Conservation (phyloP, 1,284 basidiomycete species). For the Kalmanozyma brasiliensis region DNA sequence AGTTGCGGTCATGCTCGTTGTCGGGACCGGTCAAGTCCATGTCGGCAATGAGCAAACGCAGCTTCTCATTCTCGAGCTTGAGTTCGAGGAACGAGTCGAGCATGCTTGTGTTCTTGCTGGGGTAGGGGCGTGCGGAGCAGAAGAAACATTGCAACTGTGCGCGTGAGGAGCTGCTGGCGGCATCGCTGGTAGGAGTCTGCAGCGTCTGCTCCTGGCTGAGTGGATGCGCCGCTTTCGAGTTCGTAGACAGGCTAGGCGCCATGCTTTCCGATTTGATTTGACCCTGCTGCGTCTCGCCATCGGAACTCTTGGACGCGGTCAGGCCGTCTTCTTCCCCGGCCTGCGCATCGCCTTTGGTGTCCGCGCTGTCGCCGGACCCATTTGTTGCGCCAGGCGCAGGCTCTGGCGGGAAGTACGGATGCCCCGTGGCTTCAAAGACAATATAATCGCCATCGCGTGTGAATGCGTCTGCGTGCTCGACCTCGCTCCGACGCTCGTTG, state of each 20-base stretch:
- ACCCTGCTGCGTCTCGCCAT: slow-evolving; percentile 18
- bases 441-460: slow-evolving; percentile 53
- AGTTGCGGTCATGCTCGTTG: slow-evolving; percentile 27
- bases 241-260: slow-evolving; percentile 18
- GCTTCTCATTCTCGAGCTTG: slow-evolving; percentile 63
- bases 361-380: slow-evolving; percentile 9
- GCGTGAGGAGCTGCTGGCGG: slow-evolving; percentile 20
- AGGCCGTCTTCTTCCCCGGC: slow-evolving; percentile 6
- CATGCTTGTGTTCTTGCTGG: slow-evolving; percentile 61
- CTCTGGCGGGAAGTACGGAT: slow-evolving; percentile 56
- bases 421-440: slow-evolving; percentile 60
- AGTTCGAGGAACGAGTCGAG: slow-evolving; percentile 64
- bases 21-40: slow-evolving; percentile 40
- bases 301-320: slow-evolving; percentile 4
- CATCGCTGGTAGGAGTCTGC: slow-evolving; percentile 41
- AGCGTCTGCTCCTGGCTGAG: slow-evolving; percentile 41
- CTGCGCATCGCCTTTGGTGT: slow-evolving; percentile 10
- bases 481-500: slow-evolving; percentile 33
- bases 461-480: slow-evolving; percentile 39
- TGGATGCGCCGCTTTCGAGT: slow-evolving; percentile 32
- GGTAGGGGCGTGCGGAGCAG: slow-evolving; percentile 58
- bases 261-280: slow-evolving; percentile 36
- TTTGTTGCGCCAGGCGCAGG: slow-evolving; percentile 8
- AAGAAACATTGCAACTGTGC: slow-evolving; percentile 57
- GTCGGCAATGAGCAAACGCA: slow-evolving; percentile 50